Percentiles rank a stretch among this genome's conserved stretches.
Evolutionary conservation across 768 basidiomycete species (phyloP).

Genomic region (Mycena floridula): DNA sequence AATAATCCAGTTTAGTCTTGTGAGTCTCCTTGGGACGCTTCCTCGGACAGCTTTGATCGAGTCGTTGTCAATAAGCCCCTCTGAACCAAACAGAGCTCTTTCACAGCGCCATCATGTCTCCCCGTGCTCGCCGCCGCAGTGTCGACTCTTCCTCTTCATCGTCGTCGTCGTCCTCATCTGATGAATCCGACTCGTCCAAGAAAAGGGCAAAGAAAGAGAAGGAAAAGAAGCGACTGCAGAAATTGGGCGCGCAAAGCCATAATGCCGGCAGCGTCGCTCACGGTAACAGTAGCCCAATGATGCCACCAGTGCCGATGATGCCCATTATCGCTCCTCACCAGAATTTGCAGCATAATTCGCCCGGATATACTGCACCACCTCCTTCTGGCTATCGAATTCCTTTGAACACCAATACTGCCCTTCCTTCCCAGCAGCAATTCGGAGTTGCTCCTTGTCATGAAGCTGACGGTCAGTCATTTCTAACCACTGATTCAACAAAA

Average conservation of each 20-base stretch:
- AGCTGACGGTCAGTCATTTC: conserved; percentile 46
- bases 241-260: conserved; percentile 10
- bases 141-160: conserved; percentile 26
- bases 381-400: conserved; percentile 67
- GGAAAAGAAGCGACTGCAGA: conserved; percentile 14
- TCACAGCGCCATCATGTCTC: background rate
- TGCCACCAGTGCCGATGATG: conserved; percentile 7
- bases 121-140: conserved; percentile 20
- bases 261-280: conserved; percentile 10
- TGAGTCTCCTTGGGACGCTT: no score
- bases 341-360: background rate
- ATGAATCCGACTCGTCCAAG: conserved; percentile 16
- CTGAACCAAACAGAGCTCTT: no score
- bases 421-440: conserved; percentile 39
- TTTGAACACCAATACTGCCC: conserved; percentile 34
- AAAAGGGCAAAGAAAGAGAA: conserved; percentile 11
- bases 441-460: conserved; percentile 53
- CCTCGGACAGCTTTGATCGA: no score
- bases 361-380: conserved; percentile 24
- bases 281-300: conserved; percentile 10
- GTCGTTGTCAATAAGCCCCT: no score
- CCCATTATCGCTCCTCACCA: background rate
- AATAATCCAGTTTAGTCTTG: no score
- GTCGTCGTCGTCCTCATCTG: conserved; percentile 13
- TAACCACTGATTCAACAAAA: no score